phyloP scores from a whole-genome alignment of 345 rosid genomes.

The Hypericum perforatum region DNA sequence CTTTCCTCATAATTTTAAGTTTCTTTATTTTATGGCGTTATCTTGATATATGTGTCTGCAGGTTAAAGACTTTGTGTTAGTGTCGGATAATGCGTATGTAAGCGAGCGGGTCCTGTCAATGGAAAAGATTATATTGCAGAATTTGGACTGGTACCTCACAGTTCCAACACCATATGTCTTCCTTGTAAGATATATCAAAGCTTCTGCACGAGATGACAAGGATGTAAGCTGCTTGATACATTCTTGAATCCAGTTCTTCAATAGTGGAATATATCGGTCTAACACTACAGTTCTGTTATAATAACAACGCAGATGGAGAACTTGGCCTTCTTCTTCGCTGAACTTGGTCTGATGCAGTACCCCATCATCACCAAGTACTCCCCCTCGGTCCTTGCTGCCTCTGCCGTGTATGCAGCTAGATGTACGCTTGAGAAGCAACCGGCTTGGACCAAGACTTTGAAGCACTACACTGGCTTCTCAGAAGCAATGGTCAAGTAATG shows the following conservation, averaged over 20 bases:
- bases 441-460: conserved; percentile 58
- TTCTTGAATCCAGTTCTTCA: not conserved
- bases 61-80: conserved; percentile 78
- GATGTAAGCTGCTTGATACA: conserved; percentile 26
- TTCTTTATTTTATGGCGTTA: not conserved
- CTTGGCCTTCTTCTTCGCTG: conserved; percentile 65
- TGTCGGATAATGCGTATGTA: conserved; percentile 71
- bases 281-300: not conserved
- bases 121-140: conserved; percentile 71
- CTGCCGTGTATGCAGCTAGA: conserved; percentile 87
- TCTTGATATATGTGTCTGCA: conserved; percentile 15
- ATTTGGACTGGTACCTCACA: conserved; percentile 71
- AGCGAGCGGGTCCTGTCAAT: conserved; percentile 63
- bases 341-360: conserved; percentile 65
- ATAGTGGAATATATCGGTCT: not conserved
- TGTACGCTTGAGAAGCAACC: conserved; percentile 55
- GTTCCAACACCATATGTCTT: conserved; percentile 85
- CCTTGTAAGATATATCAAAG: conserved; percentile 68
- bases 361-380: conserved; percentile 26
- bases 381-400: conserved; percentile 74
- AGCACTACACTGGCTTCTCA: conserved; percentile 61
- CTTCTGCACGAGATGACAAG: conserved; percentile 43
- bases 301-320: conserved; percentile 45
- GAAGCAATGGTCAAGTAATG: conserved; percentile 51
- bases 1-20: not conserved